Conservation (phyloP, 192 early-diverging fungal genomes). For the Coemansia sp. region DNA sequence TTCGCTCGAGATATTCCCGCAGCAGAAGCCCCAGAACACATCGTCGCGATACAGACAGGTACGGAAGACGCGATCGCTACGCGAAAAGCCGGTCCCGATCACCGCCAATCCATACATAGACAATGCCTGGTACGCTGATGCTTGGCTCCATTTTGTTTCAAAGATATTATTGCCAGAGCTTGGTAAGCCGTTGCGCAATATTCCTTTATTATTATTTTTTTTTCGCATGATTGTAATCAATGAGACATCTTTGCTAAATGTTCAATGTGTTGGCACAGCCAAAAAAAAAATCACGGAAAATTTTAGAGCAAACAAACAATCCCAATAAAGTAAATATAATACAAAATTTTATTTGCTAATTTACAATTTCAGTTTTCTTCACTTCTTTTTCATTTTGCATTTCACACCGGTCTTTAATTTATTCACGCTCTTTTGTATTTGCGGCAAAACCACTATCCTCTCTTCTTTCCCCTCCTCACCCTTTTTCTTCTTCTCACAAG, state of each 20-base stretch:
- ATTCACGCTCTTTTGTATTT: constrained; percentile 4
- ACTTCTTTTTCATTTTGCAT: background rate
- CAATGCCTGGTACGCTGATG: too few relatives aligned
- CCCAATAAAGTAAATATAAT: background rate
- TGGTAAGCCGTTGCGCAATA: background rate
- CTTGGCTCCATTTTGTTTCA: background rate
- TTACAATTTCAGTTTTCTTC: background rate
- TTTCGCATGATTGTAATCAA: background rate
- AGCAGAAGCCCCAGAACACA: constrained; percentile 5
- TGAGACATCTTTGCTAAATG: too few relatives aligned
- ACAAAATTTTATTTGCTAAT: too few relatives aligned
- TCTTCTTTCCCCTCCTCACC: background rate
- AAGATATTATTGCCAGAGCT: background rate
- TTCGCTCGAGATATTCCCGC: background rate
- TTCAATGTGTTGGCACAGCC: too few relatives aligned
- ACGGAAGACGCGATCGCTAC: background rate
- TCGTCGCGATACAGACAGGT: background rate
- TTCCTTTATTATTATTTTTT: background rate
- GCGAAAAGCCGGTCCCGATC: background rate
- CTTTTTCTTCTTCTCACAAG: background rate
- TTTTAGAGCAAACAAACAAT: background rate
- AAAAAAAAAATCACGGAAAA: background rate
- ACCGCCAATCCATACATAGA: background rate
- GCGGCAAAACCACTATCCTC: constrained; percentile 5
- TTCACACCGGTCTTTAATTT: constrained; percentile 13